Percentiles rank a stretch among this genome's conserved stretches.
phyloP scores from a whole-genome alignment of 495 filamentous ascomycete species.

The Hyaloscypha variabilis region DNA sequence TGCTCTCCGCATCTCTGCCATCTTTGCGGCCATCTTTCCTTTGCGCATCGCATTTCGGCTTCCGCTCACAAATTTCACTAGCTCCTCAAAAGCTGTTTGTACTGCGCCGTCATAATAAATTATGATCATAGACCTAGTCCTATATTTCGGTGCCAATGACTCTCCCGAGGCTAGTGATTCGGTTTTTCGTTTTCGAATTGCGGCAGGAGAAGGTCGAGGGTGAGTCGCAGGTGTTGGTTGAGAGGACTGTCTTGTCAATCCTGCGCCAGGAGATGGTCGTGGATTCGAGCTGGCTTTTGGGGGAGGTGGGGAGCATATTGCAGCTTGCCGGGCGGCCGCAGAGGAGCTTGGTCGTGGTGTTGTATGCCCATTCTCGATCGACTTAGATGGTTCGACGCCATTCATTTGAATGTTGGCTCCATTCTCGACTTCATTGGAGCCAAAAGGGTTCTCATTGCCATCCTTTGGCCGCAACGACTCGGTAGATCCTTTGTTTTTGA shows the following conservation, averaged over 20 bases:
- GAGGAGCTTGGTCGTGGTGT: conserved; percentile 29
- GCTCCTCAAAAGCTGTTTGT: conserved; percentile 75
- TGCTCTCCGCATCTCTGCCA: conserved; percentile 54
- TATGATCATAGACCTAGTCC: conserved; percentile 77
- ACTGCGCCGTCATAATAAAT: conserved; percentile 89
- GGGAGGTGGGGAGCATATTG: conserved; percentile 9
- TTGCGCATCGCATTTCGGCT: conserved; percentile 82
- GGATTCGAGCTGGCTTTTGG: conserved; percentile 20
- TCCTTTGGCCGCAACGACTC: conserved; percentile 62
- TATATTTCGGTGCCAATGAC: conserved; percentile 57
- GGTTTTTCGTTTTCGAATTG: conserved; percentile 53
- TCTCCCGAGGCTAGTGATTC: conserved; percentile 59
- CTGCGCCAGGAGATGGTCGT: conserved; percentile 28
- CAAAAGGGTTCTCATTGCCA: conserved; percentile 38
- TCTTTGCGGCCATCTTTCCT: conserved; percentile 69
- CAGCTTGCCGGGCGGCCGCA: conserved; percentile 20
- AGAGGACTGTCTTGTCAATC: conserved; percentile 18
- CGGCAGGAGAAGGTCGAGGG: conserved; percentile 40
- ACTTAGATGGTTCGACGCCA: conserved; percentile 32
- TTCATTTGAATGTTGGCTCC: conserved; percentile 12
- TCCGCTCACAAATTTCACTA: conserved; percentile 79
- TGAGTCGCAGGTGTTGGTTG: conserved; percentile 37
- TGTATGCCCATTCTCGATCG: conserved; percentile 21
- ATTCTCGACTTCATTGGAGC: conserved; percentile 7
- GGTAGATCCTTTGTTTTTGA: conserved; percentile 63